These are phyloP conservation scores for Calonectria leucothoes DNA, from an alignment of 2,329 filamentous ascomycete species.

Conservation along the genomic window DNA sequence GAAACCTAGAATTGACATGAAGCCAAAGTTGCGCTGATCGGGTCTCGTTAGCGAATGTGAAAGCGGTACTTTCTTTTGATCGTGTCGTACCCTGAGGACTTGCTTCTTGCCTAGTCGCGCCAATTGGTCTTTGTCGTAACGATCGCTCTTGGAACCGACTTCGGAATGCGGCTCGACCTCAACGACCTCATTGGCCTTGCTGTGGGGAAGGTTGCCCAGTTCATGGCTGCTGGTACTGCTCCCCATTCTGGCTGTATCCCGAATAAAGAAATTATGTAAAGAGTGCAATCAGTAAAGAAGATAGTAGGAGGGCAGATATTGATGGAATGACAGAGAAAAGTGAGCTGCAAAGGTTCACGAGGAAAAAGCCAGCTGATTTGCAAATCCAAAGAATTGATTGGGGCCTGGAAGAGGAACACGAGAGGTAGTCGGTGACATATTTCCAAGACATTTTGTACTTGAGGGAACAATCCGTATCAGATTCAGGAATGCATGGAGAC, in stretches of 20 bases:
- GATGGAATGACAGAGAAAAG: background rate
- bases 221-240: slow-evolving; percentile 37
- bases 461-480: background rate
- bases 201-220: slow-evolving; percentile 34
- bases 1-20: slow-evolving; percentile 63
- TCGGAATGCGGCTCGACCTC: slow-evolving; percentile 34
- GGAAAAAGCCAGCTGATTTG: background rate
- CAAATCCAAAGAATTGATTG: background rate
- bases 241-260: slow-evolving; percentile 30
- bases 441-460: background rate
- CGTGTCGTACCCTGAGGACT: slow-evolving; percentile 38
- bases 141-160: slow-evolving; percentile 20
- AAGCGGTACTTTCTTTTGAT: background rate
- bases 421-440: background rate
- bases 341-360: background rate
- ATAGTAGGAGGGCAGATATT: background rate
- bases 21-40: slow-evolving; percentile 59
- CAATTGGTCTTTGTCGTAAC: slow-evolving; percentile 40
- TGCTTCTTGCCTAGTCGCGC: slow-evolving; percentile 44
- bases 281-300: background rate
- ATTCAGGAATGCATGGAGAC: background rate
- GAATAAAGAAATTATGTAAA: background rate
- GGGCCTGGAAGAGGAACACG: background rate
- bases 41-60: background rate
- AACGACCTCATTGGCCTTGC: slow-evolving; percentile 22